Conservation (phyloP, 768 basidiomycete genomes). For the Psilocybe cubensis region DNA sequence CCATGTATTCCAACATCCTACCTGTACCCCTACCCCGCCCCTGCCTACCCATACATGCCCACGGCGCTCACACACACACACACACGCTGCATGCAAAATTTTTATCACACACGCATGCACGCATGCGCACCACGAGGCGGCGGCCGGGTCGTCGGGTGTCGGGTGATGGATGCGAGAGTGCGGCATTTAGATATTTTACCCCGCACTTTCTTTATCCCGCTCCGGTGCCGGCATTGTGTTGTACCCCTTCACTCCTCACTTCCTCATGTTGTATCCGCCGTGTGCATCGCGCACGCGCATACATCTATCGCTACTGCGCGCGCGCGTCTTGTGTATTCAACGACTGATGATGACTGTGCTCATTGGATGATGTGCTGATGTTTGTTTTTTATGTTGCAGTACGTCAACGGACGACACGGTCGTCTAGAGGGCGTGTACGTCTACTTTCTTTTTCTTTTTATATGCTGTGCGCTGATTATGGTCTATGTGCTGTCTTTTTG, state of each 20-base stretch:
- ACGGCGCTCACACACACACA: not conserved
- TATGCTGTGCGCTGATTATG: too few relatives aligned
- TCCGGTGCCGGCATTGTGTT: not conserved
- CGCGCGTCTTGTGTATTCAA: too few relatives aligned
- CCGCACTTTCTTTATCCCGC: not conserved
- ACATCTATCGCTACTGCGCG: too few relatives aligned
- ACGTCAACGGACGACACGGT: slow-evolving; percentile 42
- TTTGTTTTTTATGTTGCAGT: too few relatives aligned
- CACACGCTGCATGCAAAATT: not conserved
- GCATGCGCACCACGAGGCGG: not conserved
- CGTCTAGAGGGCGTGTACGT: slow-evolving; percentile 44
- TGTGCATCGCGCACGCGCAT: too few relatives aligned
- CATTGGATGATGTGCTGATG: too few relatives aligned
- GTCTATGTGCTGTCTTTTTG: too few relatives aligned
- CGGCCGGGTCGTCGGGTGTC: too few relatives aligned
- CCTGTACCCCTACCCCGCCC: too few relatives aligned
- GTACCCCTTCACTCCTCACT: not conserved
- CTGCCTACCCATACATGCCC: not conserved
- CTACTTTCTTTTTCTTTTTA: slow-evolving; percentile 21
- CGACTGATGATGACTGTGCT: too few relatives aligned
- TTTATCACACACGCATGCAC: not conserved
- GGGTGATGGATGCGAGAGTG: not conserved
- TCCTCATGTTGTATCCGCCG: not conserved
- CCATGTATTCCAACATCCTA: too few relatives aligned
- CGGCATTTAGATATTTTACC: not conserved